Base-by-base conservation (phyloP, 306 rosid genomes). In the Adenanthera pavonina region DNA sequence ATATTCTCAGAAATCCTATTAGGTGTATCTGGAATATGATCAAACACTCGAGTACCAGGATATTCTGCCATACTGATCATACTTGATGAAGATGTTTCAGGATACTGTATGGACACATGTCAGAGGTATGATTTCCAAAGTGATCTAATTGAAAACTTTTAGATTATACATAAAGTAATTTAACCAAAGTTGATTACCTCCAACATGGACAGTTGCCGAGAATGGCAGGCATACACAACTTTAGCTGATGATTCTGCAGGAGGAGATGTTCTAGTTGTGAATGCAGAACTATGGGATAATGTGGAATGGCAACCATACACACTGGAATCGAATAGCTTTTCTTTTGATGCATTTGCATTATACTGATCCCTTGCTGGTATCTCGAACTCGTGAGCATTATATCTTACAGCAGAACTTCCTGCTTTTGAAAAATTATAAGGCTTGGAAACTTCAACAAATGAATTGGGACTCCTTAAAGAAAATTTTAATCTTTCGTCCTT, bases 1-100 rank as follows among this genome's bases (percentile, higher is more conserved):
- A 95, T 93, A 54, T 93, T 94, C 89, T 95, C 99, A 0, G 98
- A 92, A 56, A 95, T 90, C 80, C 86, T 87, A 72, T 89, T 95
- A 20, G 99, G 92, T 16, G 90, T 88, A 72, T 86, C 96, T 13
- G 91, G 94, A 75, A 93, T 72, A 77, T 93, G 97, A 81, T 95
- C 97, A 14, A 88, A 82, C 62, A 93, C 86, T 48, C 89, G 81
- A 3, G 92, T 89, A 6, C 97, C 97, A 14, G 93, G 96, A 84
- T 93, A 97, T 76, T 95, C 98, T 19, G 97, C 97, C 75, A 95
- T 85, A 76, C 99, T 93, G 74, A 90, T 89, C 75, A 92, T 17
- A 75, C 82, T 91, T 80, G 99, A 81, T 33, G 98, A 88, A 74
- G 82, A 66, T 72, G 81, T 85, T 85, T 88, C 90, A 66, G 88